Evolutionary conservation across 2,329 filamentous ascomycete species (phyloP), one percentile per base, ranked within the genome.

Genomic region (Mycosphaerella sp.): DNA sequence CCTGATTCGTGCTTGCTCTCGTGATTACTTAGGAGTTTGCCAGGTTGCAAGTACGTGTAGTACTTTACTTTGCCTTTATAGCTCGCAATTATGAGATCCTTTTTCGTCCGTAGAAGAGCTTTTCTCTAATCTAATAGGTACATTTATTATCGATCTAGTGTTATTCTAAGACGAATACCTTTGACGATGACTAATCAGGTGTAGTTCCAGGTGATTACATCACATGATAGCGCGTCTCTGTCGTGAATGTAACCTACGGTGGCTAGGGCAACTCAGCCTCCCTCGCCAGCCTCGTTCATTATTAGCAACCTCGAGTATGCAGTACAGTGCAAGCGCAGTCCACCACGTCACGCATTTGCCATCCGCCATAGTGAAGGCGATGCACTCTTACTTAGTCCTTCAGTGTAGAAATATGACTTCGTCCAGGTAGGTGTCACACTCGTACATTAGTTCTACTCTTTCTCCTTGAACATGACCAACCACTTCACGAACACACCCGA

Each of bases 401-500:
- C n/a, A 46, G 18, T 41, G 21, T 25, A 25, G 21, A 25, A 21
- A 34, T 32, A 49, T 40, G 32, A 40, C 18, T 10, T 34, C 40
- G 34, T 46, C 43, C 49, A 53, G 47, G 55, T 53, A 47, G 16
- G 37, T 44, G 34, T 39, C 32, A 32, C 41, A 27, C 45, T 41
- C 44, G 21, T 25, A 35, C 42, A 25, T 25, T 25, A 17, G 9
- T 17, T 40, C n/a, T 14, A 46, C 37, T 14, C 37, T 18, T 30
- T 25, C 35, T 13, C 39, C 12, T 10, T 14, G 37, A 47, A 10
- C 47, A 57, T 57, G 55, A 16, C 39, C 21, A 44, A 49, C 30
- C 41, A 51, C 39, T 57, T 54, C 37, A 46, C 56, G 12, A 53
- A 56, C 48, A 54, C 56, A 8, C 90, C 91, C 58, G 90, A 96